Evolutionary conservation across 306 rosid genomes (phyloP), one percentile per base, ranked within the genome.

Genomic region (Coriaria nepalensis): DNA sequence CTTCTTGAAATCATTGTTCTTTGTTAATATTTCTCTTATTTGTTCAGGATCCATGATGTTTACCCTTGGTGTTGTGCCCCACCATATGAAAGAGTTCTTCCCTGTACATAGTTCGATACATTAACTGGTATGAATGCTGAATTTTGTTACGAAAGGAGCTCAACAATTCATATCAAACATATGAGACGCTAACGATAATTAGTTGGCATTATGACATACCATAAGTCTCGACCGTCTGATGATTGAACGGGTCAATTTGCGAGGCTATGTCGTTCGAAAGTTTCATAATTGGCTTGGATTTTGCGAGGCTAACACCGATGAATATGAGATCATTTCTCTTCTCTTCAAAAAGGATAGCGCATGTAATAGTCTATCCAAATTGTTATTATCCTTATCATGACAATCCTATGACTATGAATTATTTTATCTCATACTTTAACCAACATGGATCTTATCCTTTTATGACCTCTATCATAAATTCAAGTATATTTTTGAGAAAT

Each of bases 51-150:
- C 71, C 32, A 40, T 68, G 15, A 79, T 34, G 9, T 10, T 52
- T 48, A 83, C 62, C 37, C 77, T 72, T 53, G 83, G 86, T 33
- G 0, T 50, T 37, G 78, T 57, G 9, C 94, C 94, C 8, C 47
- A 4, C 86, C 86, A 81, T 6, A 53, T 45, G 42, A 72, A 74
- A 13, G 51, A 78, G 47, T 78, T 68, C 54, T 74, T 69, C 2
- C 86, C 82, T 78, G 69, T 41, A 49, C 51, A 9, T 37, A 20
- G 29, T 20, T 20, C 2, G 29, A 12, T 13, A 15, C 9, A n/a
- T 5, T 8, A 5, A 11, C 6, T 0, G 2, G 48, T 4, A 29
- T 6, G 11, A 6, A n/a, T 13, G 4, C 13, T 7, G 4, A 9
- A 14, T 20, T 20, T 20, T n/a, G 11, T 7, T 8, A 12, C 2